Base-by-base conservation (phyloP, 352 stramenopile genomes). In the Phytopythium cucurbitacearum region DNA sequence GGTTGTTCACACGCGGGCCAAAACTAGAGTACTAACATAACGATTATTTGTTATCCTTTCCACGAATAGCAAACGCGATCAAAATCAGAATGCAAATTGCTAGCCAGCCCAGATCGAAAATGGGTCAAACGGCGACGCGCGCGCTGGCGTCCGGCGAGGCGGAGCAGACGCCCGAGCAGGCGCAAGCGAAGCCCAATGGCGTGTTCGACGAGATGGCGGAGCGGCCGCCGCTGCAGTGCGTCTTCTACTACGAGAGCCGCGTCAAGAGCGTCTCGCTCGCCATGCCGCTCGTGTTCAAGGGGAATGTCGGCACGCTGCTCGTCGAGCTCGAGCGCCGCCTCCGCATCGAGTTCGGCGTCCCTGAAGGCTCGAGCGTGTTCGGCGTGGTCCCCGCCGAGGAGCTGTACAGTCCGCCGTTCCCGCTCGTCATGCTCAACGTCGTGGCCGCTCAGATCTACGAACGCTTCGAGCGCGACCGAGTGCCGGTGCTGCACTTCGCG, bases 371-470 rank as follows among this genome's bases (percentile, higher is more conserved):
- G 40, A 92, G 76, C 57, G 71, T 92, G 0, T 94, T 94, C 45
- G 81, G 77, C 0, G 71, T 94, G 11, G 63, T 82, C 38, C 84
- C 80, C 1, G 84, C 80, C 8, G 67, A 90, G 7, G 84, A 94
- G 56, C 65, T 88, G 42, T 94, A 92, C 54, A 87, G 73, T 16
- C 84, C 84, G 28, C 73, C 80, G 52, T 86, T 81, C 50, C 84
- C 84, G 51, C 69, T 94, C 47, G 74, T 85, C 44, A 87, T 94
- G 68, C 69, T 94, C 74, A 94, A 94, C 56, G 78, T 77, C 8
- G 57, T 90, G 11, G 81, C 76, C 0, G 37, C 54, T 0, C 56
- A 59, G 36, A 40, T 91, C 7, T 80, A 82, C 47, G 51, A 65
- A 43, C 63, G 63, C 48, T 71, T 73, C 48, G 67, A 83, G 50